phyloP scores from a whole-genome alignment of 2,329 filamentous ascomycete species.

The Botrytis aclada region DNA sequence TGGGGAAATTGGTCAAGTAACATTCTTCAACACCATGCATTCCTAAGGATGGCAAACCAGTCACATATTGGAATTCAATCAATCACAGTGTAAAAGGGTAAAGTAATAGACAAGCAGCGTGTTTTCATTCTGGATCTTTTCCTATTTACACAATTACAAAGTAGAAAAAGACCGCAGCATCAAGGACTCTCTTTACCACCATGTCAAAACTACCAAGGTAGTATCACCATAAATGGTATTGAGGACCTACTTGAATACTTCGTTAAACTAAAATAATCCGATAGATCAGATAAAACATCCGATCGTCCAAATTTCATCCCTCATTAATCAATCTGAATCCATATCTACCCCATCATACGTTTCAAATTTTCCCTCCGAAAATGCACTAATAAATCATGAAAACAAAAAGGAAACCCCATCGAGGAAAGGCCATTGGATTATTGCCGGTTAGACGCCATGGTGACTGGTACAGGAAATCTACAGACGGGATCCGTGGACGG shows the following conservation, averaged over 20 bases:
- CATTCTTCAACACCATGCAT: neutral
- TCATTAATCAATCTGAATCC: constrained; percentile 25
- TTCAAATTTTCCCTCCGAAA: constrained; percentile 18
- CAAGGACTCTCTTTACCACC: constrained; percentile 15
- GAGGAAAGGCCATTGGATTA: constrained; percentile 5
- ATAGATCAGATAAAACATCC: constrained; percentile 16
- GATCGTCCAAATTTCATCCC: constrained; percentile 19
- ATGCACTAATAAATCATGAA: constrained; percentile 21
- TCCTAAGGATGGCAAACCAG: neutral
- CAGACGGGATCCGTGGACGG: constrained; percentile 76
- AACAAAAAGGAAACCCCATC: constrained; percentile 11
- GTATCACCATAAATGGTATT: neutral
- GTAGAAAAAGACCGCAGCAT: constrained; percentile 15
- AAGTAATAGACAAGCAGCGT: constrained; percentile 16
- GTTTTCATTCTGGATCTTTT: constrained; percentile 21
- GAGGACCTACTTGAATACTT: constrained; percentile 19
- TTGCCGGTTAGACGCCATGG: constrained; percentile 15
- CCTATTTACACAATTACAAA: constrained; percentile 23
- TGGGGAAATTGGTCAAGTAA: neutral
- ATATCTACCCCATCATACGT: constrained; percentile 22
- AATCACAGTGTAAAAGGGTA: neutral
- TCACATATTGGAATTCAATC: neutral
- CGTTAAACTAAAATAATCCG: constrained; percentile 16
- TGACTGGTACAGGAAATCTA: constrained; percentile 35
- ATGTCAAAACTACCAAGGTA: constrained; percentile 16